phyloP scores from a whole-genome alignment of 2,329 filamentous ascomycete genomes.

The Aspergillus hiratsukae region DNA sequence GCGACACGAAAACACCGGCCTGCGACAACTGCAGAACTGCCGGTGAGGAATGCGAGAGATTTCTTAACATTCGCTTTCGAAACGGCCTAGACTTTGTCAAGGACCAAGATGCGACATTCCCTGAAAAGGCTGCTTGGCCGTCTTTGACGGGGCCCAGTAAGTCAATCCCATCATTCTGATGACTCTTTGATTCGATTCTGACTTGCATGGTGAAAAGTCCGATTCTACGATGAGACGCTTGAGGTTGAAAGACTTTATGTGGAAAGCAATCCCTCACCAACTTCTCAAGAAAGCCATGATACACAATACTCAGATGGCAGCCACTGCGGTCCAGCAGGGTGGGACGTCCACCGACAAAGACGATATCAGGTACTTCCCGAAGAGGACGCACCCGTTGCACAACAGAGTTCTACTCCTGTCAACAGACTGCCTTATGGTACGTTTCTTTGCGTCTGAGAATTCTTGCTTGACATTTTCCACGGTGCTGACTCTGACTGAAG shows the following conservation, averaged over 20 bases:
- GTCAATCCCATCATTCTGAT: not conserved
- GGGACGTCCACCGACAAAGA: not conserved
- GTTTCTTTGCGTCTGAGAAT: not conserved
- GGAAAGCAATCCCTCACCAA: not conserved
- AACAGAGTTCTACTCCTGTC: not conserved
- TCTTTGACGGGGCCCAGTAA: constrained; percentile 13
- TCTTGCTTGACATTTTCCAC: not conserved
- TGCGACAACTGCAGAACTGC: constrained; percentile 17
- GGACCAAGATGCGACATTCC: constrained; percentile 11
- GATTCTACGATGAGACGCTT: constrained; percentile 20
- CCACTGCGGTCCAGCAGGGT: not conserved
- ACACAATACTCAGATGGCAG: no score
- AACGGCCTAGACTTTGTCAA: constrained; percentile 12
- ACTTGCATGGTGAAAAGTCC: constrained; percentile 7
- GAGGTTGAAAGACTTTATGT: constrained; percentile 15
- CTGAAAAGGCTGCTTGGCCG: constrained; percentile 13
- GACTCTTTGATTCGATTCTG: not conserved
- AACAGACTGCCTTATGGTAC: not conserved
- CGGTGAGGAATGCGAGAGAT: constrained; percentile 14
- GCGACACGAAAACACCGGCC: constrained; percentile 11
- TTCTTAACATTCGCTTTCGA: constrained; percentile 19
- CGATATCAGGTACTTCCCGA: not conserved
- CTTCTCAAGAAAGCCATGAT: not conserved
- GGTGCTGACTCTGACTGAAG: not conserved
- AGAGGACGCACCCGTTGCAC: not conserved